These are phyloP conservation scores for Oryza rufipogon DNA, from an alignment of 176 grass and related monocot species.

Conservation along the genomic window DNA sequence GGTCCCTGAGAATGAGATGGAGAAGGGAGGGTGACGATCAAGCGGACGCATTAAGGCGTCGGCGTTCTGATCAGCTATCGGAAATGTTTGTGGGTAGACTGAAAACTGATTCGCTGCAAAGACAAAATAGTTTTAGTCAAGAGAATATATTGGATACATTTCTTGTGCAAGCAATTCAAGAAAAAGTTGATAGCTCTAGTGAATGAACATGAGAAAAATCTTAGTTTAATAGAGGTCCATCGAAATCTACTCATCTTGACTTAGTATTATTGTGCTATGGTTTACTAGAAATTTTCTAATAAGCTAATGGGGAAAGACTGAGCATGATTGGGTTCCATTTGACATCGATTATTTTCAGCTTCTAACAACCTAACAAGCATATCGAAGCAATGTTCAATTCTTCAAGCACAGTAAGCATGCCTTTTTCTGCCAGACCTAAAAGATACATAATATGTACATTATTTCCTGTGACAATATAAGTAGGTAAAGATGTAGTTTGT, in stretches of 20 bases:
- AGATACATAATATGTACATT: neutral
- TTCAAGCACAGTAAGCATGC: neutral
- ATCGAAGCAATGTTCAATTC: neutral
- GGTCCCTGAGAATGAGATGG: constrained; percentile 53
- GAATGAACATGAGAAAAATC: neutral
- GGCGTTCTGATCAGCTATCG: neutral
- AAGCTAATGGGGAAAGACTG: neutral
- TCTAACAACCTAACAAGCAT: neutral
- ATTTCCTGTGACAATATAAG: neutral
- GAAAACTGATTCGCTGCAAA: constrained; percentile 49
- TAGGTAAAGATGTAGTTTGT: neutral
- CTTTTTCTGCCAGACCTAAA: neutral
- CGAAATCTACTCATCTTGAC: neutral
- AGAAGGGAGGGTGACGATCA: constrained; percentile 42
- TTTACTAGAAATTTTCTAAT: neutral
- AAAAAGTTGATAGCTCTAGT: neutral
- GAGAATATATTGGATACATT: neutral
- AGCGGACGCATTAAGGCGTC: neutral
- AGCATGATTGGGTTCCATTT: neutral
- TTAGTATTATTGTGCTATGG: neutral
- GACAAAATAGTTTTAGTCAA: neutral
- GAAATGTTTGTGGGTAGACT: constrained; percentile 32
- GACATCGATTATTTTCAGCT: neutral
- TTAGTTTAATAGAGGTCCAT: neutral
- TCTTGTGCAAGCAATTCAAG: neutral